Evolutionary conservation across 805 yeast species (phyloP).

Genomic region (Yarrowia sp.): DNA sequence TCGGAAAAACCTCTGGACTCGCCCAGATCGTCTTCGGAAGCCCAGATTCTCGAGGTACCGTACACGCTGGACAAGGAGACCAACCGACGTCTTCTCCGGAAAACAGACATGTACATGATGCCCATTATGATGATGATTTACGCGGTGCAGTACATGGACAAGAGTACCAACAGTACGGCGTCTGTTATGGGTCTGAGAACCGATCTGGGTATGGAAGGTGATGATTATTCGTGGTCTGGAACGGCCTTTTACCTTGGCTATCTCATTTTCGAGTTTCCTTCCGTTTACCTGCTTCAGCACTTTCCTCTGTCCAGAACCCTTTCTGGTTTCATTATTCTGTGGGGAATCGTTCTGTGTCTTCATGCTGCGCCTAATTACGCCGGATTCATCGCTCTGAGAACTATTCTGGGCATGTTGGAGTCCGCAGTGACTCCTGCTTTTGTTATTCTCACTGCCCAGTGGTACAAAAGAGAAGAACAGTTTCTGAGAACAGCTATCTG

Average conservation of each 20-base stretch:
- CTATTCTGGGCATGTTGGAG: constrained; percentile 51
- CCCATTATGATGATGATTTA: constrained; percentile 51
- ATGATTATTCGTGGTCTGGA: constrained; percentile 49
- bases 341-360: constrained; percentile 60
- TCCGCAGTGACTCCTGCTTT: constrained; percentile 56
- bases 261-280: constrained; percentile 53
- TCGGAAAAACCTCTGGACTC: neutral
- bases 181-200: constrained; percentile 50
- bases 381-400: constrained; percentile 49
- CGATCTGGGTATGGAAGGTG: constrained; percentile 47
- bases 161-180: constrained; percentile 50
- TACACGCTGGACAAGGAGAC: neutral
- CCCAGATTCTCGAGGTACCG: neutral
- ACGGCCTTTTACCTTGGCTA: constrained; percentile 65
- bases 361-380: constrained; percentile 48
- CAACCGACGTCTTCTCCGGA: constrained; percentile 39
- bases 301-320: constrained; percentile 56
- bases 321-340: constrained; percentile 48
- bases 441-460: constrained; percentile 54
- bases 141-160: constrained; percentile 59
- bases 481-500: constrained; percentile 46
- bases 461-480: constrained; percentile 49
- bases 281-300: constrained; percentile 48
- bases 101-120: constrained; percentile 50
- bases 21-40: neutral